A percentile compares a stretch with the other conserved stretches of the same genome.
phyloP scores from a whole-genome alignment of 2,329 filamentous ascomycete genomes.

The Pseudogymnoascus sp. region DNA sequence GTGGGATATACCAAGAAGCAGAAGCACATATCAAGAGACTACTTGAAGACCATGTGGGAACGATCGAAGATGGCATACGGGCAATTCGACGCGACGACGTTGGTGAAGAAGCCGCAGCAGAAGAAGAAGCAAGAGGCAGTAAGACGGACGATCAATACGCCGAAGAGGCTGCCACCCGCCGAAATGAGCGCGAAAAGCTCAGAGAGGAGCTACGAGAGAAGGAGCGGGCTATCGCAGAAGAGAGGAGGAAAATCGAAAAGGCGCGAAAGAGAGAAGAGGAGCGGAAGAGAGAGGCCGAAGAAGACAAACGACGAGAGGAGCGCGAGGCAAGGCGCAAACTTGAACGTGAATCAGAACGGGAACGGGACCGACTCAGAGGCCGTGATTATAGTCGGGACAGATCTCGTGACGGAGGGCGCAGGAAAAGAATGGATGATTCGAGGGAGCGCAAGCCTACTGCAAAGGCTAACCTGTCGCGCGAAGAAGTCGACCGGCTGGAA shows the following conservation, averaged over 20 bases:
- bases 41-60: constrained; percentile 53
- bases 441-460: constrained; percentile 4
- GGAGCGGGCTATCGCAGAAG: constrained; percentile 51
- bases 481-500: constrained; percentile 28
- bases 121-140: constrained; percentile 56
- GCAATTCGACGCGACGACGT: constrained; percentile 61
- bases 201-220: constrained; percentile 53
- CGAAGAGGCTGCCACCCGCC: constrained; percentile 54
- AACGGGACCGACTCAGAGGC: constrained; percentile 21
- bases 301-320: constrained; percentile 36
- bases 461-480: constrained; percentile 25
- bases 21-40: constrained; percentile 60
- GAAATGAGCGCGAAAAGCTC: constrained; percentile 53
- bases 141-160: constrained; percentile 71
- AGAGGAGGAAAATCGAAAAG: constrained; percentile 51
- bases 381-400: constrained; percentile 15
- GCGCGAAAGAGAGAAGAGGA: constrained; percentile 46
- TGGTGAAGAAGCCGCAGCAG: constrained; percentile 59
- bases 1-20: constrained; percentile 66
- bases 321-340: constrained; percentile 25
- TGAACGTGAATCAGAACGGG: constrained; percentile 20
- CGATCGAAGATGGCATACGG: constrained; percentile 64
- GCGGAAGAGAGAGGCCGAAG: constrained; percentile 38
- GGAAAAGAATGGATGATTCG: constrained; percentile 8
- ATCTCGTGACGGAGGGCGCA: constrained; percentile 10